Conservation (phyloP, 2,329 filamentous ascomycete genomes). For the Achaetomium macrosporum region DNA sequence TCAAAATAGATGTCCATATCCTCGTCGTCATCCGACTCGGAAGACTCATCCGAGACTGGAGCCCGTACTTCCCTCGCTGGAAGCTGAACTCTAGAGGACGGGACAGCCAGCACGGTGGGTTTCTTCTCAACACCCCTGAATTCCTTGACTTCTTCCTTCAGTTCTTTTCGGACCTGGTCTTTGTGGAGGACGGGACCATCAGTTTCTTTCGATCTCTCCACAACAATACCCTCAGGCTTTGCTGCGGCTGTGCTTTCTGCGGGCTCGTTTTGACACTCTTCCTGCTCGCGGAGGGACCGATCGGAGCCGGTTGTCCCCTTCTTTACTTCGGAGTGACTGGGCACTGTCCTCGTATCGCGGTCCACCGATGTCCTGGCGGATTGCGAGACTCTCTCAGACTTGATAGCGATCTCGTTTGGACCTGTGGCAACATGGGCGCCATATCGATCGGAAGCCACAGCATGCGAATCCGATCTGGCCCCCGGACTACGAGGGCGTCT, state of each 20-base stretch:
- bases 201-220: slow-evolving; percentile 1
- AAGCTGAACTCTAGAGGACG: slow-evolving; percentile 15
- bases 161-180: no score
- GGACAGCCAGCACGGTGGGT: slow-evolving; percentile 15
- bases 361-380: slow-evolving; percentile 31
- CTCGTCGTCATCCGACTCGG: slow-evolving; percentile 51
- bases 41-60: slow-evolving; percentile 36
- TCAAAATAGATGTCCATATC: slow-evolving; percentile 53
- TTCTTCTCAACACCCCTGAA: slow-evolving; percentile 14
- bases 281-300: slow-evolving; percentile 12
- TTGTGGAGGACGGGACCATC: no score
- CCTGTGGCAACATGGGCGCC: slow-evolving; percentile 40
- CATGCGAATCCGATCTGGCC: slow-evolving; percentile 40
- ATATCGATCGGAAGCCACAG: slow-evolving; percentile 29
- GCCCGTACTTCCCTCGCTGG: slow-evolving; percentile 12
- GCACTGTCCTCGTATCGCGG: slow-evolving; percentile 23
- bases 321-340: slow-evolving; percentile 20
- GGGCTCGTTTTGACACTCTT: not conserved
- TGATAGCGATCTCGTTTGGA: slow-evolving; percentile 41
- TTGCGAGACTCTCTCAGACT: slow-evolving; percentile 36
- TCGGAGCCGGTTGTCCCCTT: slow-evolving; percentile 20
- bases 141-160: slow-evolving; percentile 21
- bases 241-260: slow-evolving; percentile 7
- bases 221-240: slow-evolving; percentile 7
- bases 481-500: slow-evolving; percentile 49